Percentiles rank a stretch among this genome's conserved stretches.
Evolutionary conservation across 2,329 filamentous ascomycete genomes (phyloP).

Genomic region (Lasiodiplodia citricola): DNA sequence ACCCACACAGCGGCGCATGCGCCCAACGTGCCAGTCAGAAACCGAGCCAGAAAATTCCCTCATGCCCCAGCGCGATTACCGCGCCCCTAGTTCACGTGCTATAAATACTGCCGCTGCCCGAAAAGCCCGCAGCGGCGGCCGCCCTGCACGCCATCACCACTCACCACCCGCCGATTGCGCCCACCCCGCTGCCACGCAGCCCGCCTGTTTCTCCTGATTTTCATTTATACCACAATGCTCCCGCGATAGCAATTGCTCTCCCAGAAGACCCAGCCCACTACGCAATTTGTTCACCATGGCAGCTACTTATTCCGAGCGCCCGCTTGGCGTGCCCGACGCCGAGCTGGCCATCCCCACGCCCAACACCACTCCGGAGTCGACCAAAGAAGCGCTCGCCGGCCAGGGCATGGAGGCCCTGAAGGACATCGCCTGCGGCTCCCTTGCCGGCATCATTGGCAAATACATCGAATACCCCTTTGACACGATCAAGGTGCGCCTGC

Average conservation of each 20-base stretch:
- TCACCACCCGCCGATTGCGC: background rate
- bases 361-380: slow-evolving; percentile 12
- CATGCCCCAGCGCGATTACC: background rate
- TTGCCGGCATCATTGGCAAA: slow-evolving; percentile 90
- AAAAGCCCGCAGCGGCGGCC: slow-evolving; percentile 25
- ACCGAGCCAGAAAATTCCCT: slow-evolving; percentile 11
- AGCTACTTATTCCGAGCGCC: slow-evolving; percentile 24
- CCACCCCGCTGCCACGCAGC: slow-evolving; percentile 10
- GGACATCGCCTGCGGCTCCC: slow-evolving; percentile 87
- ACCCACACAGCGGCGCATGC: background rate
- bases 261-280: background rate
- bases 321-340: slow-evolving; percentile 14
- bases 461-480: slow-evolving; percentile 99
- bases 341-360: slow-evolving; percentile 16
- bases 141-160: slow-evolving; percentile 20
- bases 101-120: slow-evolving; percentile 12
- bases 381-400: slow-evolving; percentile 32
- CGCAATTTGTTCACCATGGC: slow-evolving; percentile 8
- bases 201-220: slow-evolving; percentile 10
- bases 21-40: background rate
- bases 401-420: slow-evolving; percentile 74
- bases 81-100: slow-evolving; percentile 1
- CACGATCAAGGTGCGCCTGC: slow-evolving; percentile 94
- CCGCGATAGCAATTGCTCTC: slow-evolving; percentile 36
- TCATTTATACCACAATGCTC: slow-evolving; percentile 37